Conservation (phyloP, 768 basidiomycete genomes). For the Macrolepiota fuliginosa region DNA sequence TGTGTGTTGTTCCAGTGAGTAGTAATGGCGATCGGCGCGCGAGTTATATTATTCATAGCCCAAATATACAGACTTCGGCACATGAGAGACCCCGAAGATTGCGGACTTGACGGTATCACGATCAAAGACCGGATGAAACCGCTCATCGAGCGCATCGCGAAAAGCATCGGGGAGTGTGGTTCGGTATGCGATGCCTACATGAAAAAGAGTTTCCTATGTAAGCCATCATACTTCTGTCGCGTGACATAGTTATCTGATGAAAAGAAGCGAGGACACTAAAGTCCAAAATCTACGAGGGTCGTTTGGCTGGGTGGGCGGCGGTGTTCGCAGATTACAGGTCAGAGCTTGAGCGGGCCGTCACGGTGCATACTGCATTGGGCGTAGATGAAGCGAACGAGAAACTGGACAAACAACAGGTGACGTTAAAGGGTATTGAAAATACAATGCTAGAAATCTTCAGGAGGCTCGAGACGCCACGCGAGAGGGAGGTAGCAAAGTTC, state of each 20-base stretch:
- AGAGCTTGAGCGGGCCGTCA: conserved; percentile 29
- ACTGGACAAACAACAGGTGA: conserved; percentile 19
- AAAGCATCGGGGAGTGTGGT: conserved; percentile 41
- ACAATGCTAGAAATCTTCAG: conserved; percentile 29
- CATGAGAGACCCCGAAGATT: conserved; percentile 21
- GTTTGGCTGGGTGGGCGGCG: conserved; percentile 27
- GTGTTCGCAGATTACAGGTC: conserved; percentile 27
- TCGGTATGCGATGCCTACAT: conserved; percentile 45
- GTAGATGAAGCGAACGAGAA: conserved; percentile 28
- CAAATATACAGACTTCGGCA: conserved; percentile 26
- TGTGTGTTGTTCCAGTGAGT: conserved; percentile 41
- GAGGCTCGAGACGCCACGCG: conserved; percentile 31
- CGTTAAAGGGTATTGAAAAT: conserved; percentile 20
- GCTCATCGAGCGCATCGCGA: conserved; percentile 27
- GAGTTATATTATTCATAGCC: background rate
- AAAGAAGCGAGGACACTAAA: conserved; percentile 26
- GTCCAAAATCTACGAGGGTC: conserved; percentile 29
- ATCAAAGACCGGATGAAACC: conserved; percentile 29
- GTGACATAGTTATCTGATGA: background rate
- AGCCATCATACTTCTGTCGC: conserved; percentile 7
- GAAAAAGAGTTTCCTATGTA: conserved; percentile 40
- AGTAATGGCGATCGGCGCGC: background rate
- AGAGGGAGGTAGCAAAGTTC: conserved; percentile 28
- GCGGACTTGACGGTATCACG: conserved; percentile 30
- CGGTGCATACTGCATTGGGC: conserved; percentile 29